Base-by-base conservation (phyloP, 176 grass and related monocot species). In the Chrysopogon serrulatus region DNA sequence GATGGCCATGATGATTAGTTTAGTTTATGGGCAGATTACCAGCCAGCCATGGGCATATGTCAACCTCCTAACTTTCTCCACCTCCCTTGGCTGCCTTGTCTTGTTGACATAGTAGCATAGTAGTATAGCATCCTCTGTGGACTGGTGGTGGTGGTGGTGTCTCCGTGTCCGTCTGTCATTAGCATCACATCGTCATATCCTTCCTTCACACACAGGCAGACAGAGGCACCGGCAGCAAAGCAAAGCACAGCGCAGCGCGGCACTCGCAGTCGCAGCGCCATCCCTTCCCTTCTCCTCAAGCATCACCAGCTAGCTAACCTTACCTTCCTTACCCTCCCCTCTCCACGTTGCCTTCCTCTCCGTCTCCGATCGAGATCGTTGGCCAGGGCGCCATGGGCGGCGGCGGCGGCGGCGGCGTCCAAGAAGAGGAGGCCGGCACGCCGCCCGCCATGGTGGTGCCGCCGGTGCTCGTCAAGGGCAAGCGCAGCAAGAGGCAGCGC, bases 401-500 rank as follows among this genome's bases (percentile, higher is more conserved):
- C 51, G 23, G 47, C 32, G 85, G 16, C 53, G 83, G 27, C 48
- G 32, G 53, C 31, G 82, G 7, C 39, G 17, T 33, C 36, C 81
- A 28, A 14, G 77, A 77, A 49, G 85, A 91, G 27, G 80, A 91
- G 56, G 77, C 81, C 69, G 41, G 68, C 45, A 54, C 71, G 86
- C 51, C 61, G 79, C 45, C 68, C 0, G 33, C 51, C 15, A 19
- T 11, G 21, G 21, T 67, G 5, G 41, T 65, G 36, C 60, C 86
- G 32, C 68, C 79, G 10, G 76, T 71, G 28, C 75, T 97, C 2
- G 87, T 83, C 67, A 94, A 92, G 86, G 90, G 95, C 1, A 92
- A 90, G 92, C 88, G 95, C 56, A 97, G 92, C 83, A 97, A 94
- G 86, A 62, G 95, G 6, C 87, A 77, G 64, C 82, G 92, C 16